Conservation (phyloP, 2,329 filamentous ascomycete genomes). For the Calonectria honghensis region DNA sequence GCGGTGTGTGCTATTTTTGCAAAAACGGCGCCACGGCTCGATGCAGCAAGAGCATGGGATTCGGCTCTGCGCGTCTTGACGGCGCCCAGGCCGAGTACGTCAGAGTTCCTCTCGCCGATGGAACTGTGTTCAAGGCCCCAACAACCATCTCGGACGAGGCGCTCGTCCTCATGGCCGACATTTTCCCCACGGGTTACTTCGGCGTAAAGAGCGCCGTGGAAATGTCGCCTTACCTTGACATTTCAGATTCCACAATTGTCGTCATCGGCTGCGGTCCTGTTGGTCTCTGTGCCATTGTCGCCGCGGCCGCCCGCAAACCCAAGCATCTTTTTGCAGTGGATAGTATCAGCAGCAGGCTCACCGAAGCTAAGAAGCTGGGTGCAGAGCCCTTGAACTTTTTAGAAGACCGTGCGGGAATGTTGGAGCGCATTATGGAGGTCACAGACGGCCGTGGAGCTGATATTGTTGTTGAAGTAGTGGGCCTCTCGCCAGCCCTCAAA, state of each 20-base stretch:
- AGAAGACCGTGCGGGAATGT: slow-evolving; percentile 78
- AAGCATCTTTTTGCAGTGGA: slow-evolving; percentile 87
- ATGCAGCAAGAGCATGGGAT: slow-evolving; percentile 82
- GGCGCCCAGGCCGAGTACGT: slow-evolving; percentile 90
- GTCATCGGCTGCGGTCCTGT: slow-evolving; percentile 91
- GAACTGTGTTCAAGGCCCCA: slow-evolving; percentile 82
- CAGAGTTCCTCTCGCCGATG: slow-evolving; percentile 86
- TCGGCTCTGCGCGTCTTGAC: slow-evolving; percentile 82
- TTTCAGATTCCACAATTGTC: slow-evolving; percentile 79
- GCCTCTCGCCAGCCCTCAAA: slow-evolving; percentile 79
- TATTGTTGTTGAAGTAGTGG: slow-evolving; percentile 88
- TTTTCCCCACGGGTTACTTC: slow-evolving; percentile 92
- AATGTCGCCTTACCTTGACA: slow-evolving; percentile 65
- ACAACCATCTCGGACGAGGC: slow-evolving; percentile 82
- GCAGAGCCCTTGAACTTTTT: slow-evolving; percentile 90
- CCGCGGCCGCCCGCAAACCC: slow-evolving; percentile 83
- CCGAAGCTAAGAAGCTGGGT: slow-evolving; percentile 82
- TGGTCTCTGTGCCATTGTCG: slow-evolving; percentile 88
- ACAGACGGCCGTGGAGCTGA: slow-evolving; percentile 90
- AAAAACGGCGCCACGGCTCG: slow-evolving; percentile 84
- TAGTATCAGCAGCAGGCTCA: slow-evolving; percentile 83
- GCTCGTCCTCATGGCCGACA: slow-evolving; percentile 92
- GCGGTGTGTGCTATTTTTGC: slow-evolving; percentile 87
- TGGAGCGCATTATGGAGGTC: slow-evolving; percentile 81
- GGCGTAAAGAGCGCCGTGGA: slow-evolving; percentile 87